A percentile compares a stretch with the other conserved stretches of the same genome.
These are phyloP conservation scores for Ophiostoma sp. DNA, from an alignment of 2,329 filamentous ascomycete species.

Conservation along the genomic window DNA sequence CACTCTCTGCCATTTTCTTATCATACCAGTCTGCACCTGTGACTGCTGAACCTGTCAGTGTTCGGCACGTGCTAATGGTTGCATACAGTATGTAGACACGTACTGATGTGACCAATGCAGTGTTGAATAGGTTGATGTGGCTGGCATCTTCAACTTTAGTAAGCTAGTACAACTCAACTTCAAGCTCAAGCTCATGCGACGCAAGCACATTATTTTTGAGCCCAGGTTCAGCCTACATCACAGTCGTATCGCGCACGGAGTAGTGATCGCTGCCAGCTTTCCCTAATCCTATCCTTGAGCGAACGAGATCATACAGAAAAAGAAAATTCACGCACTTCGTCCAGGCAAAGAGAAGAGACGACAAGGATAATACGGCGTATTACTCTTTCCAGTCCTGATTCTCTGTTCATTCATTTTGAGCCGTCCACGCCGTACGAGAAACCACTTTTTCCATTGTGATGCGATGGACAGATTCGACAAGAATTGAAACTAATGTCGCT, in stretches of 20 bases:
- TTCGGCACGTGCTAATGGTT: too few species aligned
- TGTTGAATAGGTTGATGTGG: too few species aligned
- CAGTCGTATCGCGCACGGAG: not conserved
- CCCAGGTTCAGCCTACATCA: not conserved
- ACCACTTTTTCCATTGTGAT: not conserved
- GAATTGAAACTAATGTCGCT: conserved; percentile 8
- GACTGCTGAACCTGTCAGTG: too few species aligned
- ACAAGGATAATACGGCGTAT: conserved; percentile 9
- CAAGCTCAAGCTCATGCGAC: too few species aligned
- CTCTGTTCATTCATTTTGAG: not conserved
- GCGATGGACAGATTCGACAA: not conserved
- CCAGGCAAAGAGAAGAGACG: too few species aligned
- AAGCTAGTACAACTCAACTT: too few species aligned
- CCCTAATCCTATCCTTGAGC: not conserved
- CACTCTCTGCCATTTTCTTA: too few species aligned
- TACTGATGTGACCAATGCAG: too few species aligned
- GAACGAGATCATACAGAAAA: not conserved
- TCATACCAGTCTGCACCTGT: too few species aligned
- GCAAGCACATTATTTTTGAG: too few species aligned
- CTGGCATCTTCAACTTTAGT: too few species aligned
- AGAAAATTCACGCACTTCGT: not conserved
- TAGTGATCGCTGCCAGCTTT: not conserved
- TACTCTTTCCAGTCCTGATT: conserved; percentile 5
- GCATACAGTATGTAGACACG: too few species aligned
- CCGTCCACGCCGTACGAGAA: not conserved